A percentile compares a stretch with the other conserved stretches of the same genome.
phyloP scores from a whole-genome alignment of 2,329 filamentous ascomycete species.

The Sporothrix phasma region DNA sequence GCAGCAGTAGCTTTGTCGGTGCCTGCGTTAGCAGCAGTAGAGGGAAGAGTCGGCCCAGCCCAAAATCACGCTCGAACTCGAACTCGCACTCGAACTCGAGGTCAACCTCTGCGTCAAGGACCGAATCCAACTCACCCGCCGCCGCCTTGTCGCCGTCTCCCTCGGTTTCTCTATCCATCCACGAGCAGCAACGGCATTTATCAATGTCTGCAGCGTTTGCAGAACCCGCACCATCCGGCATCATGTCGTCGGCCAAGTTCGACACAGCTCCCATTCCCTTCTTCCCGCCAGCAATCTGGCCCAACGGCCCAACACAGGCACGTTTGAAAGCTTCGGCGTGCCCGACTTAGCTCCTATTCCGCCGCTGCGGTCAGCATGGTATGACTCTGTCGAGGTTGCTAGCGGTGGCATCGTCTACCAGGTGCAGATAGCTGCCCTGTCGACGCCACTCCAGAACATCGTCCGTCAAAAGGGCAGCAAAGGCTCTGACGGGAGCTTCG shows the following conservation, averaged over 20 bases:
- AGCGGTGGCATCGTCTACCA: constrained; percentile 29
- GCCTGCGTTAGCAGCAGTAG: neutral
- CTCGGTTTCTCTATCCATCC: constrained; percentile 5
- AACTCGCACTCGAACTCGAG: neutral
- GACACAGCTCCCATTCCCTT: neutral
- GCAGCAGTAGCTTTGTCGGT: constrained; percentile 1
- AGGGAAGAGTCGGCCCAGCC: neutral
- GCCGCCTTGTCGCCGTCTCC: constrained; percentile 1
- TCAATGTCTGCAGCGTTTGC: neutral
- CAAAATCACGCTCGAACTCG: neutral
- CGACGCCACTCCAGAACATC: constrained; percentile 32
- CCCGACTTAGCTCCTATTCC: constrained; percentile 28
- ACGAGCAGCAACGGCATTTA: neutral
- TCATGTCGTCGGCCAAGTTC: constrained; percentile 2
- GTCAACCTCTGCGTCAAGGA: neutral
- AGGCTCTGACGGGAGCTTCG: constrained; percentile 22
- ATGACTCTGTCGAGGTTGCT: constrained; percentile 35
- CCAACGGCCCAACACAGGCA: neutral
- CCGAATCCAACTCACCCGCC: constrained; percentile 5
- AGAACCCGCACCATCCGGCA: neutral
- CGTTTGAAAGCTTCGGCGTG: neutral
- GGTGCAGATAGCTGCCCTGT: constrained; percentile 36
- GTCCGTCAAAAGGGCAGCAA: constrained; percentile 21
- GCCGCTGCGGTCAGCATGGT: constrained; percentile 42
- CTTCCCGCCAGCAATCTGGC: neutral